Evolutionary conservation across 179 eudicot genomes (phyloP).

Genomic region (Sideroxylon spinosum): DNA sequence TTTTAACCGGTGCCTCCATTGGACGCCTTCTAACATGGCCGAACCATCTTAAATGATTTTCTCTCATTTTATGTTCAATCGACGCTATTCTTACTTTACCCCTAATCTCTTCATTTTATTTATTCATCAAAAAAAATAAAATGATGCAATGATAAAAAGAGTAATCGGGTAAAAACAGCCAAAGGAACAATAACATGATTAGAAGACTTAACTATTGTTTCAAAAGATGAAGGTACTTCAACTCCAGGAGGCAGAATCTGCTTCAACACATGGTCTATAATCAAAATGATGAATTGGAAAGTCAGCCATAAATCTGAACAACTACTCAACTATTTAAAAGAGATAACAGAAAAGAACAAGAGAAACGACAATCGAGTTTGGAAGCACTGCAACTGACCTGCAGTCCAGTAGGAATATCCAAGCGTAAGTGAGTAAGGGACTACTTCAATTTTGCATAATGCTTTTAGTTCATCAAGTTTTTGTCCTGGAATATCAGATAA

Average conservation of each 20-base stretch:
- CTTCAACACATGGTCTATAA: slow-evolving; percentile 84
- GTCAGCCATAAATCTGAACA: too few species aligned
- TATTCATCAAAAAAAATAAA: too few species aligned
- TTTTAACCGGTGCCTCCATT: too few species aligned
- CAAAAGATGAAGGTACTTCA: slow-evolving; percentile 93
- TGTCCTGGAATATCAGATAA: slow-evolving; percentile 68
- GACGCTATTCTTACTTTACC: too few species aligned
- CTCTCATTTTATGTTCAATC: too few species aligned
- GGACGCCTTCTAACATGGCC: too few species aligned
- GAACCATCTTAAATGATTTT: too few species aligned
- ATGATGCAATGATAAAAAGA: not conserved
- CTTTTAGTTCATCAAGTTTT: slow-evolving; percentile 65
- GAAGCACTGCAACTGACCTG: slow-evolving; percentile 51
- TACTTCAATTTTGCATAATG: slow-evolving; percentile 63
- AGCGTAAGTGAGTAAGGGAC: slow-evolving; percentile 79
- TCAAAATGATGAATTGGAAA: not conserved
- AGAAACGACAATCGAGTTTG: not conserved
- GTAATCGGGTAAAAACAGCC: not conserved
- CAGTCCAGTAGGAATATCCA: slow-evolving; percentile 93
- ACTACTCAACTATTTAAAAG: too few species aligned
- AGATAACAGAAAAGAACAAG: not conserved
- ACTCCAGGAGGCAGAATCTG: slow-evolving; percentile 86
- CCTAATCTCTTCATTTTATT: too few species aligned
- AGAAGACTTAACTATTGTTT: slow-evolving; percentile 90
- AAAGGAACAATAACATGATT: slow-evolving; percentile 4